Percentiles rank a stretch among this genome's conserved stretches.
Evolutionary conservation across 2,329 filamentous ascomycete species (phyloP).

Genomic region (Verticillium albo-atrum): DNA sequence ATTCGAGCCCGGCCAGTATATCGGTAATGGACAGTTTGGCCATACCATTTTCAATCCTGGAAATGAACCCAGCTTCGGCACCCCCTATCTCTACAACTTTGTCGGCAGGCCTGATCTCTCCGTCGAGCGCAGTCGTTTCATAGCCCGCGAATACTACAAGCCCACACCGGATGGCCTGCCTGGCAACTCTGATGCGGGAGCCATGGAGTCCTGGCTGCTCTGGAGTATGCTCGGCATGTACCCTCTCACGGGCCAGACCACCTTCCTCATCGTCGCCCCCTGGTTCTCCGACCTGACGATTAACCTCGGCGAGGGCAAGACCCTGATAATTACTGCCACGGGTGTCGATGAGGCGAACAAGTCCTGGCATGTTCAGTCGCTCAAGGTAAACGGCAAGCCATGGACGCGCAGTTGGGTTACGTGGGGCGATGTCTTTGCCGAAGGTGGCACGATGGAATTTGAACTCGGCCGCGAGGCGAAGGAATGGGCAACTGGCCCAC

Average conservation of each 20-base stretch:
- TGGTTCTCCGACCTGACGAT: constrained; percentile 60
- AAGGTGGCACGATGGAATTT: constrained; percentile 61
- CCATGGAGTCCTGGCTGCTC: constrained; percentile 67
- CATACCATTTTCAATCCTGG: constrained; percentile 62
- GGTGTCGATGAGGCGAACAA: constrained; percentile 40
- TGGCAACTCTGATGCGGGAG: constrained; percentile 67
- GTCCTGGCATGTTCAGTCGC: constrained; percentile 57
- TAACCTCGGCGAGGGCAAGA: constrained; percentile 49
- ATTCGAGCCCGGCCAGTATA: constrained; percentile 45
- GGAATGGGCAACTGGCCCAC: constrained; percentile 54
- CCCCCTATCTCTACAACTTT: constrained; percentile 67
- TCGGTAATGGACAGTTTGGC: constrained; percentile 37
- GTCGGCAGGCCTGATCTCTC: constrained; percentile 57
- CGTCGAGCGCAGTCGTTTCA: constrained; percentile 52
- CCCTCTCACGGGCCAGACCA: constrained; percentile 64
- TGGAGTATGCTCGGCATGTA: constrained; percentile 68
- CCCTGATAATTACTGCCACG: constrained; percentile 47
- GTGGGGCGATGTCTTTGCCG: constrained; percentile 62
- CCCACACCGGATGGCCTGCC: constrained; percentile 54
- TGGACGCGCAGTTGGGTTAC: constrained; percentile 64
- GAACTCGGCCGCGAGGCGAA: constrained; percentile 49
- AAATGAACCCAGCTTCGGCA: constrained; percentile 64
- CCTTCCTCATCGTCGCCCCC: constrained; percentile 60
- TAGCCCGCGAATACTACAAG: constrained; percentile 57
- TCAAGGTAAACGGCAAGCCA: constrained; percentile 57